Evolutionary conservation across 208 protist genomes (phyloP), one percentile per base, ranked within the genome.

Genomic region (Eutreptiella sp.): DNA sequence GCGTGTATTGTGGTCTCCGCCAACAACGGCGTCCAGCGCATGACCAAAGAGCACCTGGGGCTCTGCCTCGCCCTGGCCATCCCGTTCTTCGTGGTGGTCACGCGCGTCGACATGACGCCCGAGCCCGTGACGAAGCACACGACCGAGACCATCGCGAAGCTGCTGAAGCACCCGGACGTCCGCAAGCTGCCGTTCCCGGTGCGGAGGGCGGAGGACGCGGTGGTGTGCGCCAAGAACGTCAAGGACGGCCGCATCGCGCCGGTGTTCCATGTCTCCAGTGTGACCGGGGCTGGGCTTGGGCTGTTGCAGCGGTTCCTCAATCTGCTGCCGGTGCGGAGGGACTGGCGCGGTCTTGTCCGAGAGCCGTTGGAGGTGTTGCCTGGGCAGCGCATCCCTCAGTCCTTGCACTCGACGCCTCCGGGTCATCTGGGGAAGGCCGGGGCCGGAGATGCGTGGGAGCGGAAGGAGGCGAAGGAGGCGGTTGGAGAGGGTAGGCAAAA

Each of bases 21-120:
- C 3, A 94, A 94, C 68, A 88, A 90, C 71, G 87, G 83, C 38
- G 85, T 92, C 63, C 83, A 91, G 53, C 78, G 89, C 36, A 96
- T 96, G 88, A 96, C 85, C 5, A 90, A 89, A 61, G 95, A 98
- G 68, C 94, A 98, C 66, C 65, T 98, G 19, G 92, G 87, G 28
- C 75, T 98, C 11, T 92, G 89, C 33, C 65, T 98, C 0, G 93
- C 94, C n/a, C 68, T 98, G 28, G 86, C 90, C 42, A 74, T 98
- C 33, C 94, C 95, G 21, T 89, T 98, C 28, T 96, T 90, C 66
- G 61, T 97, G 43, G 89, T 95, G 2, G 65, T 98, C 24, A 98
- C 94, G 0, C 95, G 96, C 61, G 93, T 97, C 53, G 95, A 98
- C 66, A 81, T 90, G 16, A 93, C 88, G 4, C 94, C 93, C 19